These are phyloP conservation scores for Phaffia tasmanica DNA, from an alignment of 768 basidiomycete genomes.

Conservation along the genomic window DNA sequence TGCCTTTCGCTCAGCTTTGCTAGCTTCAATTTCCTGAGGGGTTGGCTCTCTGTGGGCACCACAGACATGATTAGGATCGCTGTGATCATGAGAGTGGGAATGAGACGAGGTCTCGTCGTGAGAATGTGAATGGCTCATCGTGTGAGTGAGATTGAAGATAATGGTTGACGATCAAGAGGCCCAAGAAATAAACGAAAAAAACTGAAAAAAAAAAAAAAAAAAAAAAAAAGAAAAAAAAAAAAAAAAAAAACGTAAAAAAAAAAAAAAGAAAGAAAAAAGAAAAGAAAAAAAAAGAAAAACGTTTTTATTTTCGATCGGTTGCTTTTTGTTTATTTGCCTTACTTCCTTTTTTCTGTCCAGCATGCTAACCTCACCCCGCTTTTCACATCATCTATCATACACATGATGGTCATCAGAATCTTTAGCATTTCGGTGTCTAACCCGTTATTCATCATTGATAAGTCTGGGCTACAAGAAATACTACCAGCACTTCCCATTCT, in stretches of 20 bases:
- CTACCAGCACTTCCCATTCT: neutral
- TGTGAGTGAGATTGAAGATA: too few relatives aligned
- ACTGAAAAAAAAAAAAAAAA: neutral
- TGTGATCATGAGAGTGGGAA: conserved; percentile 18
- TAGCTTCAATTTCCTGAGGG: conserved; percentile 7
- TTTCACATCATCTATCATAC: neutral
- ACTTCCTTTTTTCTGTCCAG: conserved; percentile 32
- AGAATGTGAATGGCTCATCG: conserved; percentile 6
- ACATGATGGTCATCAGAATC: neutral
- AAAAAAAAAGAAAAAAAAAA: neutral
- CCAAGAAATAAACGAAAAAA: neutral
- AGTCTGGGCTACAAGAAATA: too few relatives aligned
- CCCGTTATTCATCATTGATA: too few relatives aligned
- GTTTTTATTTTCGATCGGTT: neutral
- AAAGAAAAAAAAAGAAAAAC: neutral
- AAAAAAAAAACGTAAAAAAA: neutral
- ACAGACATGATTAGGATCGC: conserved; percentile 2
- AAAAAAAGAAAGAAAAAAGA: neutral
- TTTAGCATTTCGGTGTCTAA: neutral
- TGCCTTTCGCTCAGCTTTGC: neutral
- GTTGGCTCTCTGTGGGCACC: neutral
- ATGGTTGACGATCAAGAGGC: too few relatives aligned
- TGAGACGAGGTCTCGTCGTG: conserved; percentile 15
- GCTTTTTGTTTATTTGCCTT: neutral
- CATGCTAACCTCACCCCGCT: neutral